Evolutionary conservation across 108 stramenopile species (phyloP).

Genomic region (Nitzschia sp.): DNA sequence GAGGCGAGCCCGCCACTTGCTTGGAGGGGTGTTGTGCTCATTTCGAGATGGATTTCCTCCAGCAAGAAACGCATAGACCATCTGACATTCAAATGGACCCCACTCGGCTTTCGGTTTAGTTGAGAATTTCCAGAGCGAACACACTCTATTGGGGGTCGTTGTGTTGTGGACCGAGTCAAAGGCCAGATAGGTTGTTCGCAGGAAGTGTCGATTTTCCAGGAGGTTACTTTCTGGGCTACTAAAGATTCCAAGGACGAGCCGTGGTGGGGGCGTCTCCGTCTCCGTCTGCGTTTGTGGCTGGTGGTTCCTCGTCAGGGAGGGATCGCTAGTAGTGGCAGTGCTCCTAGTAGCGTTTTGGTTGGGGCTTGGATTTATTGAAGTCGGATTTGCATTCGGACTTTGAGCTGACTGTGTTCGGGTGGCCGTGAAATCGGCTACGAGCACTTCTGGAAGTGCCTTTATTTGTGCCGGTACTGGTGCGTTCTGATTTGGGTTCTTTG

Average conservation of each 20-base stretch:
- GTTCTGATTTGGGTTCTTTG: too few relatives aligned
- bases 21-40: neutral
- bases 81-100: neutral
- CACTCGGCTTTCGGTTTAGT: neutral
- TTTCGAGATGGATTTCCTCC: neutral
- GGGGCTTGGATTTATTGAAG: too few relatives aligned
- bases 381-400: too few relatives aligned
- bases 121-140: slow-evolving; percentile 4
- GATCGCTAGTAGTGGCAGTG: too few relatives aligned
- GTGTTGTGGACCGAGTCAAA: neutral
- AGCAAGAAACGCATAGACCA: neutral
- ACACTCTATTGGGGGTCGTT: neutral
- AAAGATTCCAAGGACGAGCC: neutral
- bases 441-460: too few relatives aligned
- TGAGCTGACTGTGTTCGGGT: too few relatives aligned
- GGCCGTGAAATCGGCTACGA: too few relatives aligned
- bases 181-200: neutral
- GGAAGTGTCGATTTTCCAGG: neutral
- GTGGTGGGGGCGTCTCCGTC: neutral
- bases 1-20: neutral
- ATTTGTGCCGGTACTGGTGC: too few relatives aligned
- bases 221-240: neutral
- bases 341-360: too few relatives aligned
- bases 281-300: neutral
- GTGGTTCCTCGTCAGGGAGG: too few relatives aligned